Evolutionary conservation across 495 filamentous ascomycete genomes (phyloP), one percentile per base, ranked within the genome.

Genomic region (Aspergillus kassunensis): DNA sequence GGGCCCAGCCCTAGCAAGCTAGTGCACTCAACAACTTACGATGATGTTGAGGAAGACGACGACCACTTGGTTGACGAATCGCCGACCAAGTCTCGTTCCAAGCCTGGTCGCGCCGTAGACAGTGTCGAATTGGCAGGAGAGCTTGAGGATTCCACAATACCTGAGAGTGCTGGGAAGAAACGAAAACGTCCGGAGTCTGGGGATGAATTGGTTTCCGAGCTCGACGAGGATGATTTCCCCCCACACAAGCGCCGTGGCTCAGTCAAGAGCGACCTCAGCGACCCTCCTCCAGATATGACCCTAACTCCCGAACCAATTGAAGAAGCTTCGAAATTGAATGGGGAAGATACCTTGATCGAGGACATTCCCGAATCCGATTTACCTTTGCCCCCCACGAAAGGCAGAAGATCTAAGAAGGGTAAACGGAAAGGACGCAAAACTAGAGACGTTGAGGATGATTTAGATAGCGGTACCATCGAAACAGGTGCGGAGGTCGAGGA

Each of bases 1-100:
- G 80, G 82, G 43, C 79, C 75, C 41, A 87, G 81, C 58, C 83
- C 84, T 30, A 87, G 84, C 72, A 89, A 86, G 69, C 76, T 88
- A 29, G 72, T 69, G 29, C 72, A 77, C 57, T 74, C 71, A 19
- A 76, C 72, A n/a, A 73, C 71, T 6, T 67, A 75, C 20, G 70
- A 73, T 18, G 71, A 76, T 46, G 65, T 68, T 44, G 72, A 73
- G 23, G 59, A 65, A 10, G 70, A 73, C 49, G 71, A 72, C 19
- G 67, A 66, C 40, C 70, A 62, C 11, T 39, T 62, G 25, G 58
- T 56, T 20, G 70, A 75, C 34, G 66, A 74, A 49, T 72, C 70
- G 27, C 69, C 66, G n/a, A 73, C 64, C 61, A 74, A 73, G 57
- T 59, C 62, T 43, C 66, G 66, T 27, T 66, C 71, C 8, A 69